These are phyloP conservation scores for Coriaria nepalensis DNA, from an alignment of 306 rosid genomes.

Conservation along the genomic window DNA sequence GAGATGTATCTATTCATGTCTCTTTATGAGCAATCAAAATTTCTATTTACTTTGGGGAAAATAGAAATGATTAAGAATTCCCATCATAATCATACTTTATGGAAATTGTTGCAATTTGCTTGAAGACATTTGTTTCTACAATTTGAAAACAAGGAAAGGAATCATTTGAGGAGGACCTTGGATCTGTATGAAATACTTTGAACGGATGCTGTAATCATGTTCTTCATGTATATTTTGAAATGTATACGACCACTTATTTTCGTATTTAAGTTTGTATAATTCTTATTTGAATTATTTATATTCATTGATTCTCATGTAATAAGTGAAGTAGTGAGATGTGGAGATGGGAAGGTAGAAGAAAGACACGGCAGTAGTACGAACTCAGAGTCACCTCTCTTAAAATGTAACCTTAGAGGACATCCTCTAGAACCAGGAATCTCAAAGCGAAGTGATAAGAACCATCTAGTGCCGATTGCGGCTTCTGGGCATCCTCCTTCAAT, in stretches of 20 bases:
- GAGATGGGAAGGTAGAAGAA: slow-evolving; percentile 22
- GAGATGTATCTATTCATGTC: no score
- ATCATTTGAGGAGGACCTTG: no score
- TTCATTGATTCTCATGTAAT: slow-evolving; percentile 27
- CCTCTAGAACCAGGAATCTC: slow-evolving; percentile 18
- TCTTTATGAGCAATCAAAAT: no score
- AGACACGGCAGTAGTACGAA: slow-evolving; percentile 16
- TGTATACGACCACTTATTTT: background rate
- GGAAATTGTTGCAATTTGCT: no score
- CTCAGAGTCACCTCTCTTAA: slow-evolving; percentile 15
- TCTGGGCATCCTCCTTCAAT: slow-evolving; percentile 55
- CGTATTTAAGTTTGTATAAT: background rate
- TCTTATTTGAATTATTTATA: background rate
- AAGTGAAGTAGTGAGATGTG: slow-evolving; percentile 26
- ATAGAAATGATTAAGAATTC: no score
- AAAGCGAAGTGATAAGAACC: slow-evolving; percentile 17
- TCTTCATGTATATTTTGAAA: no score
- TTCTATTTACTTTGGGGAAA: no score
- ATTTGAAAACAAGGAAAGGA: no score
- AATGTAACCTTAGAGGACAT: slow-evolving; percentile 14
- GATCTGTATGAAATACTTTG: no score
- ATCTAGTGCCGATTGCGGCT: slow-evolving; percentile 37
- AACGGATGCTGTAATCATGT: no score
- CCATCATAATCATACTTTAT: no score
- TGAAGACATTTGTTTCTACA: no score